Evolutionary conservation across 2,329 filamentous ascomycete genomes (phyloP).

Genomic region (Rutstroemia sydowiana): DNA sequence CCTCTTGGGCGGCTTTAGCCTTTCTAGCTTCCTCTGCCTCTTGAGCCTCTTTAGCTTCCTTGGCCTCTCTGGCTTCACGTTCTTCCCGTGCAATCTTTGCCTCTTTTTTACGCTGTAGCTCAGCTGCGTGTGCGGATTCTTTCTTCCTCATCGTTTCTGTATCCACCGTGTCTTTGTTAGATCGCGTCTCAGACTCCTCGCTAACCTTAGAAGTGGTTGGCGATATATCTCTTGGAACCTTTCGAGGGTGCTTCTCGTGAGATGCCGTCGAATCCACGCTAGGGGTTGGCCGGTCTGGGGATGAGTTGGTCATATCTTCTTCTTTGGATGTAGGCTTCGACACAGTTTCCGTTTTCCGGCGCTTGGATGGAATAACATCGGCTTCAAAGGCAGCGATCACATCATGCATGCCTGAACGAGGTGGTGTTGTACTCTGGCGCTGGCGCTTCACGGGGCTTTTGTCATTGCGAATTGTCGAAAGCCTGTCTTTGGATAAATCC

Average conservation of each 20-base stretch:
- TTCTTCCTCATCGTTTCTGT: constrained; percentile 27
- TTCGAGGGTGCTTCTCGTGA: constrained; percentile 14
- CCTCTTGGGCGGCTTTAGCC: background rate
- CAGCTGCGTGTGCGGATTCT: constrained; percentile 20
- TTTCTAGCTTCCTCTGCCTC: constrained; percentile 22
- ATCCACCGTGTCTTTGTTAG: constrained; percentile 29
- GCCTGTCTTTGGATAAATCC: constrained; percentile 51
- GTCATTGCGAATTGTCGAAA: constrained; percentile 42
- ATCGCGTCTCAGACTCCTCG: constrained; percentile 23
- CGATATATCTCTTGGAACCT: background rate
- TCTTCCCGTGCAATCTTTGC: constrained; percentile 17
- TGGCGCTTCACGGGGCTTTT: constrained; percentile 46
- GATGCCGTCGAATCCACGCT: constrained; percentile 15
- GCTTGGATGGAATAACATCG: constrained; percentile 45
- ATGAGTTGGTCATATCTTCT: constrained; percentile 22
- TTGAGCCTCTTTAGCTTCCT: constrained; percentile 30
- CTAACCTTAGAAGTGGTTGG: background rate
- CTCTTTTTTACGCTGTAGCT: constrained; percentile 22
- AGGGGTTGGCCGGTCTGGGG: constrained; percentile 22
- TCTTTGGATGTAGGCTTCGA: constrained; percentile 15
- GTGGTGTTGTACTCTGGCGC: constrained; percentile 52
- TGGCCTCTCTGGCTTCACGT: constrained; percentile 22
- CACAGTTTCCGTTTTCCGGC: constrained; percentile 45
- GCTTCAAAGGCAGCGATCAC: constrained; percentile 44
- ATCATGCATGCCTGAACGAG: constrained; percentile 36